Base-by-base conservation (phyloP, 345 rosid species). In the Citrus inodora region DNA sequence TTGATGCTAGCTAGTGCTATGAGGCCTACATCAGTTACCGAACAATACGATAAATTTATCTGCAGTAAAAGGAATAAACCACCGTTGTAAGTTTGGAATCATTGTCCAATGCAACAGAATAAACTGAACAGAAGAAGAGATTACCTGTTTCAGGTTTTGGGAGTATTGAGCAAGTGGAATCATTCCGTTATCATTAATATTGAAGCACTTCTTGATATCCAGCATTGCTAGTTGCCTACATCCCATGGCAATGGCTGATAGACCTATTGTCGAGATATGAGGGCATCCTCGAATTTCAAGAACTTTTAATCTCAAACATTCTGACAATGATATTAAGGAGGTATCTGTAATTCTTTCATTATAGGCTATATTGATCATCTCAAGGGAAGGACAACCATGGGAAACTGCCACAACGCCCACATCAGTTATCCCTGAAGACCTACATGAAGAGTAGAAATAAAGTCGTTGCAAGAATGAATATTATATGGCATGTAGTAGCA, bases 211-310 rank as follows among this genome's bases (percentile, higher is more conserved):
- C 89, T 91, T 91, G 74, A 88, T 80, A 83, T 90, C 95, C 46
- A 91, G 81, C 86, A 85, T 85, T 70, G 71, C 62, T 8, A 91
- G 89, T 74, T 86, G 91, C 86, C 78, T 90, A 75, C 95, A 91
- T 37, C 91, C 87, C 48, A 86, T 85, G 25, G 92, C 90, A 78
- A 91, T 83, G 71, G 90, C 92, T 17, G 90, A 81, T 68, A 91
- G 85, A 35, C 95, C 95, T 51, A 87, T 74, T 55, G 92, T 87
- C 21, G 95, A 84, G 78, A 91, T 79, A 7, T 76, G 76, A 35
- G 91, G 85, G 75, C 93, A 90, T 59, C 95, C 95, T 80, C 93
- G 88, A 77, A 88, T 83, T 79, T 91, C 95, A 17, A 88, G 80
- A 2, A 85, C 82, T 76, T 82, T 91, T 59, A 91, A 76, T 68